A percentile compares a stretch with the other conserved stretches of the same genome.
These are phyloP conservation scores for Hibiscus syriacus DNA, from an alignment of 345 rosid genomes.

Conservation along the genomic window DNA sequence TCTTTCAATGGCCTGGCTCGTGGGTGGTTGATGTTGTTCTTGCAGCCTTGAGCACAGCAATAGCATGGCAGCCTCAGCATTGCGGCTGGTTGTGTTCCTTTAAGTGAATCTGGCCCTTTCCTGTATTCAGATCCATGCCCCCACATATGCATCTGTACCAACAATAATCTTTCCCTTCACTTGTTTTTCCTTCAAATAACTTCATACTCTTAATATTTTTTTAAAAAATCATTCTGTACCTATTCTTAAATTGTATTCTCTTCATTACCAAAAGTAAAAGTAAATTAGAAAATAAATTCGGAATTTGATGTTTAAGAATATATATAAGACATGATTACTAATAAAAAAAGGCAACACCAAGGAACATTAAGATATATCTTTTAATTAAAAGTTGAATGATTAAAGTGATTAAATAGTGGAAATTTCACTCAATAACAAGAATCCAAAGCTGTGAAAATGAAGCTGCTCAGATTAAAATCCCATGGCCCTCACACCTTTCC, in stretches of 20 bases:
- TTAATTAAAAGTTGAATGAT: neutral
- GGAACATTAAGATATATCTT: neutral
- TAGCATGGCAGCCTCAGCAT: conserved; percentile 76
- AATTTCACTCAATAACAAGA: conserved; percentile 2
- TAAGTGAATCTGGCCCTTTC: conserved; percentile 66
- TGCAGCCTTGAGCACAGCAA: conserved; percentile 70
- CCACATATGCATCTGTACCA: conserved; percentile 78
- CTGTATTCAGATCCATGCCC: conserved; percentile 79
- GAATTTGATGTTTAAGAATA: neutral
- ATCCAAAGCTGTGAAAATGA: conserved; percentile 15
- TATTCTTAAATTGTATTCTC: too few species aligned
- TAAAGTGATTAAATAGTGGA: neutral
- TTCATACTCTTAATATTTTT: too few species aligned
- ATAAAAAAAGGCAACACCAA: neutral
- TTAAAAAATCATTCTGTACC: too few species aligned
- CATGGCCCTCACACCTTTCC: neutral
- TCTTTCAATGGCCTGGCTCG: conserved; percentile 73
- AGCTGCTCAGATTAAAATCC: neutral
- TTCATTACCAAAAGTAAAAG: too few species aligned
- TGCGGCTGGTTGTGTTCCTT: conserved; percentile 75
- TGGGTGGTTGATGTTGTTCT: conserved; percentile 82
- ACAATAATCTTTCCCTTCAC: too few species aligned
- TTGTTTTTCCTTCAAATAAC: too few species aligned
- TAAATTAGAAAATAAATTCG: too few species aligned
- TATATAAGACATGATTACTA: neutral